Evolutionary conservation across 176 grass and related monocot genomes (phyloP), one percentile per base, ranked within the genome.

Genomic region (Hsuehochloa calcarea): DNA sequence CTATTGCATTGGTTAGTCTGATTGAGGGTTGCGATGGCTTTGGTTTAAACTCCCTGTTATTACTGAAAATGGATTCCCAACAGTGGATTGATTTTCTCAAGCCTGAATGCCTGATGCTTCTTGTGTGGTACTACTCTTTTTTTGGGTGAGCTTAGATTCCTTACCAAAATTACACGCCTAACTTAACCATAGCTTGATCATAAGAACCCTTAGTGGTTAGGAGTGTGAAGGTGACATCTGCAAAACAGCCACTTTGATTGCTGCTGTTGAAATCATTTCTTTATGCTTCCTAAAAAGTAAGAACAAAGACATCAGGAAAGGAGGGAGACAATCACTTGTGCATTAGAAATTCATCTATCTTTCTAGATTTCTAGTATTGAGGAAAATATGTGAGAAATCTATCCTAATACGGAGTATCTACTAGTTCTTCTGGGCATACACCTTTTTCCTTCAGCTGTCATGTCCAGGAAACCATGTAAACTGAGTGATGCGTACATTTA

Each of bases 351-450:
- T 74, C 20, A 63, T 49, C 63, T n/a, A 49, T 20, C 39, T 63
- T 35, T 64, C 70, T 40, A 64, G 43, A 84, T 84, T 65, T 51
- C 58, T 65, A 3, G 44, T 72, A n/a, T 64, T 65, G 70, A 75
- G 41, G 56, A 52, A 12, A 50, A 23, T 1, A 25, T 63, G 35
- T 19, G 8, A 52, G 7, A 78, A 19, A 52, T 77, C 63, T 84
- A 5, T 27, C 39, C 19, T 43, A 55, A 20, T 40, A 56, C 1
- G 9, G 3, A 87, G 14, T 40, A 12, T 77, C 13, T 85, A 4
- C 77, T 54, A 82, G 66, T 17, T 26, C 8, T 41, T 79, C 5
- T 29, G 52, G 4, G 40, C 34, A 61, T 70, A 47, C 0, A 20
- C 51, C 6, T 49, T 77, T 77, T 77, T 77, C 5, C 41, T 80